These are phyloP conservation scores for Aspergillus uvarum DNA, from an alignment of 2,329 filamentous ascomycete genomes.

Conservation along the genomic window DNA sequence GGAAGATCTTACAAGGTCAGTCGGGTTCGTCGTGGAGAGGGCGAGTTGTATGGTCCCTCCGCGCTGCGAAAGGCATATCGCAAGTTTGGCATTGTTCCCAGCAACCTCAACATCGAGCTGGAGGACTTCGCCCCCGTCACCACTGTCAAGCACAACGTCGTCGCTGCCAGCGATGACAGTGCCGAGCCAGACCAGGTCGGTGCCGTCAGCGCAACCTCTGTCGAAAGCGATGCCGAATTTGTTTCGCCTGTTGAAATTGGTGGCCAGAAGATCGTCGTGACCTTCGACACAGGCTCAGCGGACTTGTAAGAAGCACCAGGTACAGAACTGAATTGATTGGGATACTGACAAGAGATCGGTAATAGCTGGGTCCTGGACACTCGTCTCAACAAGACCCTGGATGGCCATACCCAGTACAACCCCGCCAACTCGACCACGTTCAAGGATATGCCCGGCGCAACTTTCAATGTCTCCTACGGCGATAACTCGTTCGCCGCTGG, in stretches of 20 bases:
- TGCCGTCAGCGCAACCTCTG: constrained; percentile 63
- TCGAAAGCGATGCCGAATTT: constrained; percentile 67
- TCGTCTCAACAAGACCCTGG: constrained; percentile 48
- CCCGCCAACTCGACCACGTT: constrained; percentile 54
- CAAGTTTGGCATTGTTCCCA: constrained; percentile 62
- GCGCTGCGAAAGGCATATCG: constrained; percentile 66
- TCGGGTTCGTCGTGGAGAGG: constrained; percentile 56
- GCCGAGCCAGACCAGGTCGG: constrained; percentile 46
- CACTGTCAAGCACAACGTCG: constrained; percentile 22
- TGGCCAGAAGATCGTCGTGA: constrained; percentile 65
- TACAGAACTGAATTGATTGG: constrained; percentile 2
- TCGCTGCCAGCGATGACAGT: constrained; percentile 28
- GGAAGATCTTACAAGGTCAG: constrained; percentile 61
- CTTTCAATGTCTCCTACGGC: constrained; percentile 67
- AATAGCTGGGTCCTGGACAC: constrained; percentile 69
- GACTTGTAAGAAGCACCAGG: constrained; percentile 55
- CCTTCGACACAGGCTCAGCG: constrained; percentile 75
- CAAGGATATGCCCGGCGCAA: constrained; percentile 49
- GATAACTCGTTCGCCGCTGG: constrained; percentile 65
- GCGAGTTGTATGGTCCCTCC: constrained; percentile 58
- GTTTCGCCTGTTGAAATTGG: constrained; percentile 69
- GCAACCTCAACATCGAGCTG: constrained; percentile 41
- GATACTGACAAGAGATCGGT: background rate
- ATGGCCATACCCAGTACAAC: constrained; percentile 58
- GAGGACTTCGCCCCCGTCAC: constrained; percentile 37